Evolutionary conservation across 305 asterid genomes (phyloP), one percentile per base, ranked within the genome.

Genomic region (Petunia hybrid): DNA sequence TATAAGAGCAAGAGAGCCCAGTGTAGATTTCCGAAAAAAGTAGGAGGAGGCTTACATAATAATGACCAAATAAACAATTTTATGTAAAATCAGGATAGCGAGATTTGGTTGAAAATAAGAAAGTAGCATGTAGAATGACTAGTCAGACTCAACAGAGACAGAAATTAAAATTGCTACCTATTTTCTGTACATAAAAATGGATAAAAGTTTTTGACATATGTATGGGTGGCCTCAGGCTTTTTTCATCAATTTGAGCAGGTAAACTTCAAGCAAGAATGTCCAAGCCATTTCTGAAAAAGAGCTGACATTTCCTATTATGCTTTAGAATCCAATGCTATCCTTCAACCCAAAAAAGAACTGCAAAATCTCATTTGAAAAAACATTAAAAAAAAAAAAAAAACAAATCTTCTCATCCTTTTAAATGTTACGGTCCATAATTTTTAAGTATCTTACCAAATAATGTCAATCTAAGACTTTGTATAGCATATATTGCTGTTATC

Each of bases 221-320:
- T 43, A 0, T 46, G 78, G 10, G 39, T 73, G 42, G 62, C 9
- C 14, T 22, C 51, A 12, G 35, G 43, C 5, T 13, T 14, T 35
- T 73, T 73, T 73, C 4, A 35, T 7, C 57, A 9, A n/a, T 53
- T 53, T 13, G 57, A 53, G 57, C 57, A 53, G 36, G 78, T 73
- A 51, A 73, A 51, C 3, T 73, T 48, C 63, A 73, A 73, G 14
- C 63, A 36, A 73, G 36, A 73, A 73, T 3, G 22, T 35, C 46
- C 78, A 73, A 35, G 48, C 45, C 6, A 48, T 73, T 4, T 51
- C 78, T 35, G 78, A 31, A 48, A 53, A 73, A 73, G 78, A 73
- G 36, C 78, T 73, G 78, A 51, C 36, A 73, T 73, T 51, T 51
- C 62, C 63, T 51, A 51, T 12, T 73, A 73, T 73, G 35, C 63